These are phyloP conservation scores for Metschnikowia kofuensis DNA, from an alignment of 805 yeast genomes.

Conservation along the genomic window DNA sequence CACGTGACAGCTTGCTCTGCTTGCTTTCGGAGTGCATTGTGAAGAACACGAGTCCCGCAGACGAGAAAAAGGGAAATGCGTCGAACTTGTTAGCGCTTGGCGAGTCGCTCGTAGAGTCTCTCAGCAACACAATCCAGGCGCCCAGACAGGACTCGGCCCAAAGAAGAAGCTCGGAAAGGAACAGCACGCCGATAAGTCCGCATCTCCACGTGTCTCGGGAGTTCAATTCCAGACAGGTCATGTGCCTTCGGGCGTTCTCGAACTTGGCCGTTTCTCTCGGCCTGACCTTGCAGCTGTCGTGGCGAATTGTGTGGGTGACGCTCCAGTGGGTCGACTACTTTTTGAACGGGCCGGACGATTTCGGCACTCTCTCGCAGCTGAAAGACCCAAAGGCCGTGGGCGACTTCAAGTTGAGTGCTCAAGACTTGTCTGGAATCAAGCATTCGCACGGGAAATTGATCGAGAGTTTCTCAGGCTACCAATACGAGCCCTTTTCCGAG, in stretches of 20 bases:
- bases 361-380: slow-evolving; percentile 32
- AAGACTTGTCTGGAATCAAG: slow-evolving; percentile 53
- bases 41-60: slow-evolving; percentile 24
- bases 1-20: slow-evolving; percentile 51
- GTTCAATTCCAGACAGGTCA: slow-evolving; percentile 65
- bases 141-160: neutral
- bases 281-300: slow-evolving; percentile 59
- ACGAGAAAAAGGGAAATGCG: slow-evolving; percentile 1
- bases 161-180: no score
- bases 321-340: slow-evolving; percentile 78
- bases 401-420: slow-evolving; percentile 37
- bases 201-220: neutral
- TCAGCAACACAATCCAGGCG: slow-evolving; percentile 41
- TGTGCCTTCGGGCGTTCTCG: slow-evolving; percentile 73
- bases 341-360: slow-evolving; percentile 53
- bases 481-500: slow-evolving; percentile 46
- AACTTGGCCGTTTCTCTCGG: slow-evolving; percentile 84
- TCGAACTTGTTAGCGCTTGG: slow-evolving; percentile 39
- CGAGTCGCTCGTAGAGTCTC: slow-evolving; percentile 51
- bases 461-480: slow-evolving; percentile 59
- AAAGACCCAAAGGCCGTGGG: slow-evolving; percentile 18
- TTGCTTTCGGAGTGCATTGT: slow-evolving; percentile 37
- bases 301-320: slow-evolving; percentile 60
- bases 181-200: no score
- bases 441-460: slow-evolving; percentile 55